A percentile compares a stretch with the other conserved stretches of the same genome.
phyloP scores from a whole-genome alignment of 176 grass and related monocot species.

The Avena eriantha region DNA sequence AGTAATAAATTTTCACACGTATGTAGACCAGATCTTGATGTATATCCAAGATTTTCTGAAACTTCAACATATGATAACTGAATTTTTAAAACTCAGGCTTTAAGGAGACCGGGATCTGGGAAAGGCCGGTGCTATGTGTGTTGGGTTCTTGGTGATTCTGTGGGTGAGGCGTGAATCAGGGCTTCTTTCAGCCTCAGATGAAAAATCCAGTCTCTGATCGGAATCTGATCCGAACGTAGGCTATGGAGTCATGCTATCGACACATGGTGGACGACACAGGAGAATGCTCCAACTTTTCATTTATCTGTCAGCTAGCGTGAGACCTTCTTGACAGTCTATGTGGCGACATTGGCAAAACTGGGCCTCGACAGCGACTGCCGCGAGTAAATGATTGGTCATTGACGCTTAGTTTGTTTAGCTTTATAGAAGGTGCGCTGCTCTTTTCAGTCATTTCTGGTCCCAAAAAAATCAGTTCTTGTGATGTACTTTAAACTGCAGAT shows the following conservation, averaged over 20 bases:
- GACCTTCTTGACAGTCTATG: neutral
- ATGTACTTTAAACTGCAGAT: neutral
- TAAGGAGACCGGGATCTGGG: too few relatives aligned
- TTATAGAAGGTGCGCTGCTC: neutral
- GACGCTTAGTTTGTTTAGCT: neutral
- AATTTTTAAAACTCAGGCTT: too few relatives aligned
- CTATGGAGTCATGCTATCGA: slow-evolving; percentile 36
- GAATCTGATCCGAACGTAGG: slow-evolving; percentile 4
- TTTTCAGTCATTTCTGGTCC: neutral
- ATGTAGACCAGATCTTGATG: too few relatives aligned
- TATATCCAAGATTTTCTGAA: too few relatives aligned
- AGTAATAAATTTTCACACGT: too few relatives aligned
- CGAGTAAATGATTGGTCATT: neutral
- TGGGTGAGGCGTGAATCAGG: neutral
- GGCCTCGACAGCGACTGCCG: neutral
- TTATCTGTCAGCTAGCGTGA: neutral
- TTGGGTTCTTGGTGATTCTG: too few relatives aligned
- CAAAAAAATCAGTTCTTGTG: neutral
- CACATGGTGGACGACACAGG: neutral
- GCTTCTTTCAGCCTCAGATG: neutral
- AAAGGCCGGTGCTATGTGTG: too few relatives aligned
- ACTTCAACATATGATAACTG: too few relatives aligned
- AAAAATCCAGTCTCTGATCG: neutral
- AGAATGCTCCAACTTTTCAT: neutral
- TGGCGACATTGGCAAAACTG: neutral